phyloP scores from a whole-genome alignment of 2,329 filamentous ascomycete species.

The Microcyclosporella mali region DNA sequence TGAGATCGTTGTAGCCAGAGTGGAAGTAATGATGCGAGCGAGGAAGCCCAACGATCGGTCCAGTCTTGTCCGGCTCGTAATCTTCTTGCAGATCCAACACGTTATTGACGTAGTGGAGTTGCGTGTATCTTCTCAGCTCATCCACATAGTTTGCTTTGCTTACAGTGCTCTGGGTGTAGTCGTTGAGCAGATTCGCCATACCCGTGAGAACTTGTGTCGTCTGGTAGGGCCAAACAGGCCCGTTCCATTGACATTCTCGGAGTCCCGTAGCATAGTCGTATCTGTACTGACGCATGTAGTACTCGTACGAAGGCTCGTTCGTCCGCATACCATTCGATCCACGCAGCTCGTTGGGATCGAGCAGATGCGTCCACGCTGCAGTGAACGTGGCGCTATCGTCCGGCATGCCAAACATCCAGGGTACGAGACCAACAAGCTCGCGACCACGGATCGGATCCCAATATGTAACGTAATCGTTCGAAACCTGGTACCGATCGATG shows the following conservation, averaged over 20 bases:
- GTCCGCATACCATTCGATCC: conserved; percentile 37
- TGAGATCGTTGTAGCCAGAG: conserved; percentile 39
- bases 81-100: conserved; percentile 40
- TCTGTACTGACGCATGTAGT: conserved; percentile 42
- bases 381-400: conserved; percentile 36
- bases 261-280: conserved; percentile 31
- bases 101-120: conserved; percentile 34
- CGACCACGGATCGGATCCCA: conserved; percentile 39
- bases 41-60: conserved; percentile 38
- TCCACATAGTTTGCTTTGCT: conserved; percentile 33
- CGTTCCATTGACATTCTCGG: conserved; percentile 43
- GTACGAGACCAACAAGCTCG: conserved; percentile 40
- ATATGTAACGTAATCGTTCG: conserved; percentile 36
- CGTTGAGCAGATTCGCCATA: conserved; percentile 40
- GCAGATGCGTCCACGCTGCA: conserved; percentile 34
- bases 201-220: conserved; percentile 38
- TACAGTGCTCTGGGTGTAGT: conserved; percentile 32
- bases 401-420: conserved; percentile 40
- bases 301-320: conserved; percentile 40
- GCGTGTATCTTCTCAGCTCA: conserved; percentile 36
- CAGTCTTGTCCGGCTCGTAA: conserved; percentile 39
- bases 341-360: conserved; percentile 31
- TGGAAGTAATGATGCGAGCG: conserved; percentile 44
- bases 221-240: conserved; percentile 42
- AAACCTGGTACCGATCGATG: conserved; percentile 38